Evolutionary conservation across 495 filamentous ascomycete genomes (phyloP).

Genomic region (Aspergillus bertholletiae): DNA sequence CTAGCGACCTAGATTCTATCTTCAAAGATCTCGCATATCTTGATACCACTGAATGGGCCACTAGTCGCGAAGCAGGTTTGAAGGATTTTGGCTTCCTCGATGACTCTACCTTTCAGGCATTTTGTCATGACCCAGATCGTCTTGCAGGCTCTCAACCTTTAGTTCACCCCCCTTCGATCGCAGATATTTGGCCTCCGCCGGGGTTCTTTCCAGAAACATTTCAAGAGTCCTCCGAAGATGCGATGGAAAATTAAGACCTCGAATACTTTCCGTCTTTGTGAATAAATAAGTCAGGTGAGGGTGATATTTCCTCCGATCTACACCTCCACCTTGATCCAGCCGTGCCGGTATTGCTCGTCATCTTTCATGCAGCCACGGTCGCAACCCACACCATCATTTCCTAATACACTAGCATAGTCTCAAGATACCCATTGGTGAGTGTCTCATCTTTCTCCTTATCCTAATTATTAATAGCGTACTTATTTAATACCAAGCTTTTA

Average conservation of each 20-base stretch:
- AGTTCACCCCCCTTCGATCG: constrained; percentile 42
- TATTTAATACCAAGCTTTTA: not conserved
- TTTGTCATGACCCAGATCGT: constrained; percentile 52
- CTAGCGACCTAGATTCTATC: constrained; percentile 53
- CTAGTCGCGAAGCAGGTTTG: constrained; percentile 49
- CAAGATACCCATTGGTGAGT: constrained; percentile 6
- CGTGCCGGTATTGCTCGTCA: not conserved
- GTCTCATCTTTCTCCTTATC: not conserved
- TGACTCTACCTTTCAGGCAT: constrained; percentile 49
- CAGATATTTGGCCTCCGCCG: constrained; percentile 46
- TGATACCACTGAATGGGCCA: constrained; percentile 56
- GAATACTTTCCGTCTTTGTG: not conserved
- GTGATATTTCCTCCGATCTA: not conserved
- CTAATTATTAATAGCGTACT: not conserved
- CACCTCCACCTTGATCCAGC: not conserved
- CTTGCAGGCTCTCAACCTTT: constrained; percentile 38
- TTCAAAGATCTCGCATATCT: constrained; percentile 62
- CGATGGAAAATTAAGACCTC: constrained; percentile 21
- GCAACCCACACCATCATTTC: not conserved
- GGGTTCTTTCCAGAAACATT: constrained; percentile 48
- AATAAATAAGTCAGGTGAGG: not conserved
- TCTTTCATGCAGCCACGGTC: not conserved
- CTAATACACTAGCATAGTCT: not conserved
- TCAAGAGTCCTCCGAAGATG: constrained; percentile 27
- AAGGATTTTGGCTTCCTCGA: constrained; percentile 60